Percentiles rank a stretch among this genome's conserved stretches.
phyloP scores from a whole-genome alignment of 106 monocot species.

The Triglochin maritima region DNA sequence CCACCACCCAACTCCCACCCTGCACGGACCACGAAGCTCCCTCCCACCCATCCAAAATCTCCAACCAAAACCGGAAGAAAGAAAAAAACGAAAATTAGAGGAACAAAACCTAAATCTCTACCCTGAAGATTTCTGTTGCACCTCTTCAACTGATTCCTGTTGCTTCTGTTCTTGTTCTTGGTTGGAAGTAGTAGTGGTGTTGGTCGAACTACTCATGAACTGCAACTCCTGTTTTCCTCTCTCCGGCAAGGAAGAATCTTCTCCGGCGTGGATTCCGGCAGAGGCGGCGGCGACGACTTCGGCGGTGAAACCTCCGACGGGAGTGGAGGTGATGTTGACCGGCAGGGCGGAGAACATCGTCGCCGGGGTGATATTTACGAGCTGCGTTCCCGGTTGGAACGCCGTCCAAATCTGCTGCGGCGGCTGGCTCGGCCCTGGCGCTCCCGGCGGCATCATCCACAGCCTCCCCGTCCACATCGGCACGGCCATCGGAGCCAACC shows the following conservation, averaged over 20 bases:
- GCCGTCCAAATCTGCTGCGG: constrained; percentile 12
- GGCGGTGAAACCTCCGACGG: constrained; percentile 6
- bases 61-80: too few relatives aligned
- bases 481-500: constrained; percentile 11
- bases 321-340: constrained; percentile 5
- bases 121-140: too few relatives aligned
- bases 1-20: too few relatives aligned
- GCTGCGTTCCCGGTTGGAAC: constrained; percentile 12
- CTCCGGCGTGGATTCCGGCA: neutral
- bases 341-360: constrained; percentile 15
- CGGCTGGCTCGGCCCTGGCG: constrained; percentile 1
- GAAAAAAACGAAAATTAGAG: too few relatives aligned
- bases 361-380: constrained; percentile 11
- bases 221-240: constrained; percentile 8
- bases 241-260: neutral
- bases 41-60: too few relatives aligned
- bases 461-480: constrained; percentile 22
- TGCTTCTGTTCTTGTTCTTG: neutral
- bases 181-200: neutral
- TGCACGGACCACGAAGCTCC: too few relatives aligned
- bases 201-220: constrained; percentile 7
- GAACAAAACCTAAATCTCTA: too few relatives aligned
- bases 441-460: constrained; percentile 14
- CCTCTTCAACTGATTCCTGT: neutral
- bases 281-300: constrained; percentile 6